A percentile compares a stretch with the other conserved stretches of the same genome.
phyloP scores from a whole-genome alignment of 306 rosid species.

The Trifolium dubium region DNA sequence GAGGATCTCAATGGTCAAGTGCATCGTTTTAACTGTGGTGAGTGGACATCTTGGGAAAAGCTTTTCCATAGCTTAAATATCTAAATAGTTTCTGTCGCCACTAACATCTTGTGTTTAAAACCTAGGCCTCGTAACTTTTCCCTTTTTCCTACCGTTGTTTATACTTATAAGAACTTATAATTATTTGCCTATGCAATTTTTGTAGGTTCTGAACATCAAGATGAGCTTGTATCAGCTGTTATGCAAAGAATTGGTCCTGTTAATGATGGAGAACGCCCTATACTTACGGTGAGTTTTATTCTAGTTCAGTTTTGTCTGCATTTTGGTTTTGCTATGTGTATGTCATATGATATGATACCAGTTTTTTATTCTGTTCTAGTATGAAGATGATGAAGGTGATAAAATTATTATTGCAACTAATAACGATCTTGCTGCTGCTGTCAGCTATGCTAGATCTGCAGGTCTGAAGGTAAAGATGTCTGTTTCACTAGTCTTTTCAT shows the following conservation, averaged over 20 bases:
- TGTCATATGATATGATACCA: conserved; percentile 23
- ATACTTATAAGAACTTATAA: conserved; percentile 5
- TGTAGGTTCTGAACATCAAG: conserved; percentile 74
- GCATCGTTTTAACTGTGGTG: conserved; percentile 85
- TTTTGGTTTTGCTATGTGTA: conserved; percentile 18
- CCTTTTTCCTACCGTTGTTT: not conserved
- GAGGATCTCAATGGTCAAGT: conserved; percentile 82
- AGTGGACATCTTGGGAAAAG: conserved; percentile 44
- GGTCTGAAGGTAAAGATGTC: conserved; percentile 71
- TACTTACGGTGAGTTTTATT: conserved; percentile 59
- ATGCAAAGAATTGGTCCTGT: conserved; percentile 63
- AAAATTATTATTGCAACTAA: conserved; percentile 71
- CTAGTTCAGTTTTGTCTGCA: conserved; percentile 33
- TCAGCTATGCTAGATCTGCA: conserved; percentile 71
- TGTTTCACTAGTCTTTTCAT: conserved; percentile 30
- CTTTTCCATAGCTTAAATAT: conserved; percentile 24
- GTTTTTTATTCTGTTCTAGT: conserved; percentile 48
- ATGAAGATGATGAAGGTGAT: conserved; percentile 96
- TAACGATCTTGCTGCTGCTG: conserved; percentile 76
- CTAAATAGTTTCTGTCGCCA: not conserved
- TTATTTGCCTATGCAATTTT: conserved; percentile 28
- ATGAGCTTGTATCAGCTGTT: conserved; percentile 72
- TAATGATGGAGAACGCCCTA: conserved; percentile 60
- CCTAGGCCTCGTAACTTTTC: not conserved
- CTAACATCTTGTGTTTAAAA: conserved; percentile 14